Conservation (phyloP, 306 rosid species). For the Cucurbita argyrosperma region DNA sequence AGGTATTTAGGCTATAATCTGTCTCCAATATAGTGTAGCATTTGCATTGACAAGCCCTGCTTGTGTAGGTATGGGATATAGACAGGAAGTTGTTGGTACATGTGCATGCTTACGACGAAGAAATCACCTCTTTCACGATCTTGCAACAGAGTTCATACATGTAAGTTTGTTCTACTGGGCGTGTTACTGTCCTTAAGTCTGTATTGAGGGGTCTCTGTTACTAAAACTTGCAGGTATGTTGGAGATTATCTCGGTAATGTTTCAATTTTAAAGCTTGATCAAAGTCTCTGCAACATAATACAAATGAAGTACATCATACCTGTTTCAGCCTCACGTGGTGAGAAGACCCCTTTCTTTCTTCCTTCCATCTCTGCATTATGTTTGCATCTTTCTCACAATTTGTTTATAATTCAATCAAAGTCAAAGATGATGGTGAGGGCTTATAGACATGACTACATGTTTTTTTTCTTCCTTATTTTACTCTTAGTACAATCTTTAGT, state of each 20-base stretch:
- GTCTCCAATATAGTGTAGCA: not conserved
- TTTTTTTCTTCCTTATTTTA: too few species aligned
- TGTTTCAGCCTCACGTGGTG: conserved; percentile 52
- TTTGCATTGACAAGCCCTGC: not conserved
- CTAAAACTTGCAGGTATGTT: conserved; percentile 38
- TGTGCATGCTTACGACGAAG: conserved; percentile 32
- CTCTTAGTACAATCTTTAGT: too few species aligned
- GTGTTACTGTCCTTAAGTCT: not conserved
- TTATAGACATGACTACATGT: too few species aligned
- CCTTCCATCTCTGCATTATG: not conserved
- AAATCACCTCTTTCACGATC: conserved; percentile 46
- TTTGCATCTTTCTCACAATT: not conserved
- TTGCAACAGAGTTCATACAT: conserved; percentile 40
- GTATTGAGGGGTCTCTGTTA: not conserved
- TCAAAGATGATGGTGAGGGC: too few species aligned
- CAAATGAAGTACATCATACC: conserved; percentile 57
- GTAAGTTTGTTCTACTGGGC: conserved; percentile 30
- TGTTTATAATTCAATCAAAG: not conserved
- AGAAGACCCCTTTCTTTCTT: conserved; percentile 16
- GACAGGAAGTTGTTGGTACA: conserved; percentile 37
- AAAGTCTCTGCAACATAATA: conserved; percentile 32
- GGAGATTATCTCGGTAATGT: conserved; percentile 67
- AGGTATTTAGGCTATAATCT: conserved; percentile 30
- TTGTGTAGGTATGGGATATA: conserved; percentile 70
- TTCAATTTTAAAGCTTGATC: conserved; percentile 57